Evolutionary conservation across 176 grass and related monocot genomes (phyloP).

Genomic region (Carex myosuroides): DNA sequence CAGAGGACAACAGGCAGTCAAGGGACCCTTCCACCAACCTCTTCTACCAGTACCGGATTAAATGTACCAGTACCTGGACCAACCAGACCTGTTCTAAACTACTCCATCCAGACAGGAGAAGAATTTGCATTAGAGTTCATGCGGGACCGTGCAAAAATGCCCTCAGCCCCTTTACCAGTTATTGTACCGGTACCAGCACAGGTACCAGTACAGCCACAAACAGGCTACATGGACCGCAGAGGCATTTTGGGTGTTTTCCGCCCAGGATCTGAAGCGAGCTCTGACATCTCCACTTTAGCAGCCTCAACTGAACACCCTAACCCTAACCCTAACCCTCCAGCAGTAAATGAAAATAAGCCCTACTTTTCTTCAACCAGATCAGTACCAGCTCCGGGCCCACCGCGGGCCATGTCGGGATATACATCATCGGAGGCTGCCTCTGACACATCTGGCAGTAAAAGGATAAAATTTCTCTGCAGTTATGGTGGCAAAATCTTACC

Average conservation of each 20-base stretch:
- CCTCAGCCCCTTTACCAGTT: slow-evolving; percentile 32
- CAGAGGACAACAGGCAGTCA: slow-evolving; percentile 1
- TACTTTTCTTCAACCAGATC: slow-evolving; percentile 49
- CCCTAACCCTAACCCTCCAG: slow-evolving; percentile 13
- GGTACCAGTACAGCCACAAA: slow-evolving; percentile 10
- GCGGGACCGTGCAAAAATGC: slow-evolving; percentile 74
- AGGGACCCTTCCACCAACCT: not conserved
- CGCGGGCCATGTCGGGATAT: slow-evolving; percentile 40
- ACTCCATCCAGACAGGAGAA: slow-evolving; percentile 94
- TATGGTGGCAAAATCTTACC: slow-evolving; percentile 94
- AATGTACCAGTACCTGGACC: not conserved
- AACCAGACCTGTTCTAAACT: slow-evolving; percentile 69
- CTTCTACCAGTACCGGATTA: slow-evolving; percentile 7
- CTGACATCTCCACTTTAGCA: slow-evolving; percentile 40
- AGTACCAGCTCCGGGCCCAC: slow-evolving; percentile 29
- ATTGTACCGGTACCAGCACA: not conserved
- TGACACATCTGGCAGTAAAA: slow-evolving; percentile 42
- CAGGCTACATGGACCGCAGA: slow-evolving; percentile 53
- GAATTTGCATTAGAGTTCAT: slow-evolving; percentile 96
- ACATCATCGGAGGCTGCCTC: slow-evolving; percentile 63
- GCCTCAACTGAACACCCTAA: slow-evolving; percentile 12
- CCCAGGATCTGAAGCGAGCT: slow-evolving; percentile 36
- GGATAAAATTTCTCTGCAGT: slow-evolving; percentile 83
- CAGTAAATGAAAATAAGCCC: slow-evolving; percentile 49
- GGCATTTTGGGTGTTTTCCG: slow-evolving; percentile 25